A percentile compares a stretch with the other conserved stretches of the same genome.
Conservation (phyloP, 129 eudicot genomes). For the Centaurea solstitialis region DNA sequence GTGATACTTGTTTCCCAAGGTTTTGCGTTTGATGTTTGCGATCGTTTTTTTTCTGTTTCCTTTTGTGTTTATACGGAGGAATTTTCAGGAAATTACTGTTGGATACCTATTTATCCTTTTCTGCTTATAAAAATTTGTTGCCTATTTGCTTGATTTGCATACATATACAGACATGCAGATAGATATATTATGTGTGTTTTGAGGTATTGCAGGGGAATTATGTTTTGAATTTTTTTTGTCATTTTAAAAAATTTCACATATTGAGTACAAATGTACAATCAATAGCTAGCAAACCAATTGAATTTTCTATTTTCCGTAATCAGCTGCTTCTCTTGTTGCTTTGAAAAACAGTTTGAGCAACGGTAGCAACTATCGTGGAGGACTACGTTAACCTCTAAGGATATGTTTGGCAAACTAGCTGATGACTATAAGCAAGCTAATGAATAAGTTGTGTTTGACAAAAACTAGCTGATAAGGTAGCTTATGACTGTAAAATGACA, state of each 20-base stretch:
- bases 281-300: not conserved
- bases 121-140: not conserved
- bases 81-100: not conserved
- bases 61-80: not conserved
- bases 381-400: not conserved
- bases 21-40: not conserved
- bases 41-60: not conserved
- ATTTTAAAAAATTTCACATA: not conserved
- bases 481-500: too few relatives aligned
- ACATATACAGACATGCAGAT: not conserved
- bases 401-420: too few relatives aligned
- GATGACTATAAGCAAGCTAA: too few relatives aligned
- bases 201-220: not conserved
- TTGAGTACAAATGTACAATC: not conserved
- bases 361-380: not conserved
- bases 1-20: not conserved
- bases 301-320: not conserved
- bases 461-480: too few relatives aligned
- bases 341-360: not conserved
- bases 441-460: too few relatives aligned
- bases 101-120: not conserved
- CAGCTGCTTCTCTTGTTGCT: not conserved
- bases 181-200: not conserved
- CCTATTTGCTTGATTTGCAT: not conserved
- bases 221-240: not conserved